Evolutionary conservation across 2,329 filamentous ascomycete genomes (phyloP), one percentile per base, ranked within the genome.

Genomic region (Ophidiomyces ophidiicola): DNA sequence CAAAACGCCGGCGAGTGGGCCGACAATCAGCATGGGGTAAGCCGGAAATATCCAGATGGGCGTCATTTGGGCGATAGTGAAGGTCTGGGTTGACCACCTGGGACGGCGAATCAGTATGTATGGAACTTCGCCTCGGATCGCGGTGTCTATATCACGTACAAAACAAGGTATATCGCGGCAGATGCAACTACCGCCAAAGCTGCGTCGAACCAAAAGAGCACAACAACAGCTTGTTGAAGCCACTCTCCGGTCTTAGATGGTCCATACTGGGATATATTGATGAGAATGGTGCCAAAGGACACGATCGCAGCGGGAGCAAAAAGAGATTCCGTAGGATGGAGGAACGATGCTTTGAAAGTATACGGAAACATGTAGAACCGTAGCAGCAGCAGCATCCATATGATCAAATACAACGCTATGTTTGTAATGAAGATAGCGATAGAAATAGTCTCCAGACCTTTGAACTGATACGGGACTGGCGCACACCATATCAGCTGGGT

Each of bases 41-140:
- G 80, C 82, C 0, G 83, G 84, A 48, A 90, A 90, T 39, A 88
- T 85, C 83, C 83, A 90, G 12, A 85, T 76, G 0, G 83, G 83
- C 0, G 83, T 90, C 84, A 92, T 90, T 37, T 77, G 77, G 23
- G 82, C 79, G 33, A 90, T 82, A 0, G 84, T 78, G 49, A 76
- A 78, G 2, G 72, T 75, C 44, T 74, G 71, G 0, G 74, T 78
- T 1, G 71, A 75, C 74, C 74, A 78, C 50, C 71, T 75, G 36
- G 5, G 31, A 5, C 31, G n/a, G n/a, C n/a, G 3, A 7, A 44
- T 52, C 29, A 52, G 46, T 44, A 28, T 18, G 20, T 21, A 23
- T 28, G 18, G 23, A 34, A 11, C 12, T 11, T 15, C n/a, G n/a
- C 4, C 35, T 21, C 7, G 5, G 35, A n/a, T n/a, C 12, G 10